Evolutionary conservation across 352 stramenopile species (phyloP), one percentile per base, ranked within the genome.

Genomic region (Pythium rhizo-oryzae): DNA sequence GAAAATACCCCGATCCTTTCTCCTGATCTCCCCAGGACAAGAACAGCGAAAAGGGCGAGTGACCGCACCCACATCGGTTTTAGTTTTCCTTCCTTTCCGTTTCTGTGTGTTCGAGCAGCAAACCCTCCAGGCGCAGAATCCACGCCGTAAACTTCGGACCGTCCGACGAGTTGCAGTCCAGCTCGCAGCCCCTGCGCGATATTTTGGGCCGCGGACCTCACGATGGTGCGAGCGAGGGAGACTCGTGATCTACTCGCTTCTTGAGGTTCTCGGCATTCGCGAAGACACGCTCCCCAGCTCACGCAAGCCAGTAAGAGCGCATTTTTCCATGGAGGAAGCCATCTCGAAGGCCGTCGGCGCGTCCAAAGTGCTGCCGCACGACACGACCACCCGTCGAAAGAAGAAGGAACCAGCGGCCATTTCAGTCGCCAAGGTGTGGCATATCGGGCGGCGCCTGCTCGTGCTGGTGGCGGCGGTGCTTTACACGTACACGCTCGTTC

Each of bases 361-460:
- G 11, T 33, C 41, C 61, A 68, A 68, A 37, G 61, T 68, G 18
- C 13, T 68, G 41, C 61, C 61, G 25, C 61, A 68, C 16, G 60
- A 55, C 33, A 19, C 39, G 1, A 37, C 53, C 6, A 54, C 6
- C 13, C 54, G 41, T 21, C 8, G 28, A 15, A 52, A 59, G 16
- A 43, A 16, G 2, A 52, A 59, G 12, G 25, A 16, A 0, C 49
- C 52, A 8, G 1, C 16, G 28, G 12, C 54, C 4, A 18, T 69
- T 2, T 59, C 62, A 2, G 24, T 53, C 0, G 62, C 62, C 0
- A 54, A 69, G 7, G 54, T 69, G 33, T 63, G 53, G 62, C 44
- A 59, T 15, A 33, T 69, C 12, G 8, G 30, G n/a, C 62, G 62
- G 1, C 62, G 62, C 21, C 24, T 59, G 30, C 37, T 69, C 15